These are phyloP conservation scores for Hysterangium stoloniferum DNA, from an alignment of 768 basidiomycete species.

Conservation along the genomic window DNA sequence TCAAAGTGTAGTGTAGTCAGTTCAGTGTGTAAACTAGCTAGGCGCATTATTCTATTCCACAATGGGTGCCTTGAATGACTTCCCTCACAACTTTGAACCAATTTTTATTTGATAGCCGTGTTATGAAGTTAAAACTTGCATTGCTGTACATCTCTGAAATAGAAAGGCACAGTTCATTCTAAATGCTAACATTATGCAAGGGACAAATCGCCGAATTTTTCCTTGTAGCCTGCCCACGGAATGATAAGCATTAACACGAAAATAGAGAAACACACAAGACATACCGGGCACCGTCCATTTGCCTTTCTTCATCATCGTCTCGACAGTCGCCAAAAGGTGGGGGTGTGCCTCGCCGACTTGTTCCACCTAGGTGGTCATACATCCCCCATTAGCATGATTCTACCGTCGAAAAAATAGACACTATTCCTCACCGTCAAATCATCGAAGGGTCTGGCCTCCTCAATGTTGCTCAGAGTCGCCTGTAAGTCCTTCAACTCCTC, in stretches of 20 bases:
- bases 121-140: background rate
- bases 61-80: too few species aligned
- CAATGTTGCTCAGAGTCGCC: conserved; percentile 91
- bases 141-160: background rate
- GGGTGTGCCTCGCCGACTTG: conserved; percentile 92
- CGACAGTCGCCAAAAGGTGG: conserved; percentile 82
- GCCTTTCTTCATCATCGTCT: conserved; percentile 94
- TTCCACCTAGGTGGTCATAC: conserved; percentile 45
- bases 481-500: conserved; percentile 86
- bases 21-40: too few species aligned
- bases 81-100: too few species aligned
- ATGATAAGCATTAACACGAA: conserved; percentile 8
- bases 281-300: conserved; percentile 96
- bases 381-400: background rate
- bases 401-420: background rate
- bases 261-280: conserved; percentile 16
- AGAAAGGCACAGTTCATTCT: background rate
- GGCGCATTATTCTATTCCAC: too few species aligned
- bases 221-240: conserved; percentile 62
- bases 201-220: conserved; percentile 94
- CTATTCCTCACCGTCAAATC: conserved; percentile 81
- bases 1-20: too few species aligned
- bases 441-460: conserved; percentile 95
- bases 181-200: conserved; percentile 25
- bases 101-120: too few species aligned